These are phyloP conservation scores for Usnea hakonensis DNA, from an alignment of 495 filamentous ascomycete species.

Conservation along the genomic window DNA sequence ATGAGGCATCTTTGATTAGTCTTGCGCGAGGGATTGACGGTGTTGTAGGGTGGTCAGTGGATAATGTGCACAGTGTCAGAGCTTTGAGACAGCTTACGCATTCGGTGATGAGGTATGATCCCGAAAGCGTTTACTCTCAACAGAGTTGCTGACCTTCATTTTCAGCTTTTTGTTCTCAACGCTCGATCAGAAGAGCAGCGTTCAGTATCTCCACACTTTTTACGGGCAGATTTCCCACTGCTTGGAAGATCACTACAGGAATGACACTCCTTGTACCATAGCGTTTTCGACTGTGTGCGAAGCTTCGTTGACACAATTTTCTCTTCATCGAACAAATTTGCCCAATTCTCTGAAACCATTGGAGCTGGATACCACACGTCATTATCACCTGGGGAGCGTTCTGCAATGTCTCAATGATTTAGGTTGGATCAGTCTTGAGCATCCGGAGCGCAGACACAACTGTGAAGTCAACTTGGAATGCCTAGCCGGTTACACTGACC, in stretches of 20 bases:
- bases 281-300: slow-evolving; percentile 2
- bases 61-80: background rate
- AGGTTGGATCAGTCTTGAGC: background rate
- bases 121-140: too few relatives aligned
- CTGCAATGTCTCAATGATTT: background rate
- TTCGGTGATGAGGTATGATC: slow-evolving; percentile 7
- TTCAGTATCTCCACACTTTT: slow-evolving; percentile 8
- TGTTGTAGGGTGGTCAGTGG: background rate
- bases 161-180: slow-evolving; percentile 16
- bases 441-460: background rate
- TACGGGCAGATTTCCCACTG: slow-evolving; percentile 1
- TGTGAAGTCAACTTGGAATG: slow-evolving; percentile 9
- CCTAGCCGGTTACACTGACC: slow-evolving; percentile 14
- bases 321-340: background rate
- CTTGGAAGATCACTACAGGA: slow-evolving; percentile 6
- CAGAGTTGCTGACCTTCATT: background rate
- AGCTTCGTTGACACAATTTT: background rate
- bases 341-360: background rate
- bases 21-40: slow-evolving; percentile 5
- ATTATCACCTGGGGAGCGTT: slow-evolving; percentile 11
- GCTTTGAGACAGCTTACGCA: slow-evolving; percentile 7
- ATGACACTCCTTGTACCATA: background rate
- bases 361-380: slow-evolving; percentile 2
- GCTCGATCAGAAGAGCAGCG: slow-evolving; percentile 2
- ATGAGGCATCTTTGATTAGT: background rate